Percentiles rank a stretch among this genome's conserved stretches.
Evolutionary conservation across 805 yeast species (phyloP).

Genomic region (Kluyveromyces dobzhanskii): DNA sequence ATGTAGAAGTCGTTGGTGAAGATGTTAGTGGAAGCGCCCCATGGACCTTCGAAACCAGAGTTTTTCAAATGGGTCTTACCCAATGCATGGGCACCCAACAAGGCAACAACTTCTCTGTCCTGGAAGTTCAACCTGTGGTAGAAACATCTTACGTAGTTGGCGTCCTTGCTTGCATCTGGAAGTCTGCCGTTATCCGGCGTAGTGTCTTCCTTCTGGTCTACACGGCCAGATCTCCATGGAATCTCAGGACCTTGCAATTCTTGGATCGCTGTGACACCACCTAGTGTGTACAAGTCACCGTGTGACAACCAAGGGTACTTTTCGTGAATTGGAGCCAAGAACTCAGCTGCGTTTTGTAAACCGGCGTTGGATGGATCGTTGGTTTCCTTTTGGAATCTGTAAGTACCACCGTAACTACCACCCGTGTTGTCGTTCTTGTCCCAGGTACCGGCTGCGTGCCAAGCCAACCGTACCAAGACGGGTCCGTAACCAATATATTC

Average conservation of each 20-base stretch:
- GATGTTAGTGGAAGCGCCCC: slow-evolving; percentile 75
- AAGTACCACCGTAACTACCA: slow-evolving; percentile 68
- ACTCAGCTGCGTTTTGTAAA: slow-evolving; percentile 46
- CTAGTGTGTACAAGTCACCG: slow-evolving; percentile 76
- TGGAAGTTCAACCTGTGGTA: slow-evolving; percentile 59
- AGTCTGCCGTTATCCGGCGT: slow-evolving; percentile 63
- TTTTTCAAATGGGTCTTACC: slow-evolving; percentile 66
- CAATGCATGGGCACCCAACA: slow-evolving; percentile 68
- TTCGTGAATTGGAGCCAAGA: slow-evolving; percentile 44
- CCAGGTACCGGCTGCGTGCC: slow-evolving; percentile 85
- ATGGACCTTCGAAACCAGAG: slow-evolving; percentile 81
- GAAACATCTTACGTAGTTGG: slow-evolving; percentile 54
- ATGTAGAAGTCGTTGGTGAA: slow-evolving; percentile 70
- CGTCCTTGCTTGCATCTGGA: slow-evolving; percentile 64
- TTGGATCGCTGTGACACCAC: slow-evolving; percentile 73
- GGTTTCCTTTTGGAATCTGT: slow-evolving; percentile 43
- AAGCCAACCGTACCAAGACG: slow-evolving; percentile 66
- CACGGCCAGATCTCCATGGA: slow-evolving; percentile 78
- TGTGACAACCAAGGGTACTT: slow-evolving; percentile 62
- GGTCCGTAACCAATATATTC: slow-evolving; percentile 70
- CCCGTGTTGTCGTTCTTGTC: slow-evolving; percentile 50
- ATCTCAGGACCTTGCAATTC: slow-evolving; percentile 72
- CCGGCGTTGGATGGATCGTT: slow-evolving; percentile 58
- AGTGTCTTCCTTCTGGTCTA: slow-evolving; percentile 41
- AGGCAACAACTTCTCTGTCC: slow-evolving; percentile 65